A percentile compares a stretch with the other conserved stretches of the same genome.
Evolutionary conservation across 2,329 filamentous ascomycete species (phyloP).

Genomic region (Colletotrichum camelliae): DNA sequence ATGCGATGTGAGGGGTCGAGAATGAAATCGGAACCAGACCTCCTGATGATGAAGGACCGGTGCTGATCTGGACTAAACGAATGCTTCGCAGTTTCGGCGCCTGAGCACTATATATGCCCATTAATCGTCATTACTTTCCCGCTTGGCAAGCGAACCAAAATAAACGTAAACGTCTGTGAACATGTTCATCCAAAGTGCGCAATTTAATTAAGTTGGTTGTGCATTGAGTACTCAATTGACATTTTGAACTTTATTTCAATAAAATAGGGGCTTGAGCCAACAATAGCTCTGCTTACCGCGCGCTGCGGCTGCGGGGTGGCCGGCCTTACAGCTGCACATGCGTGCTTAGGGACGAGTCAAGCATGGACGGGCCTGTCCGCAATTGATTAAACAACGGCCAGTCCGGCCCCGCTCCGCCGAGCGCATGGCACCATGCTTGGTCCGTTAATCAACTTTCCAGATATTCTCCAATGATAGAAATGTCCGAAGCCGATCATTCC

Average conservation of each 20-base stretch:
- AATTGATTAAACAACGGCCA: background rate
- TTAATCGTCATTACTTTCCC: background rate
- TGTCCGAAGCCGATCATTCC: background rate
- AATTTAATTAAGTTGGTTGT: background rate
- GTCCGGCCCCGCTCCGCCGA: background rate
- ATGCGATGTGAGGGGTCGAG: background rate
- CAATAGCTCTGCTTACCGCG: background rate
- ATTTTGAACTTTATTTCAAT: background rate
- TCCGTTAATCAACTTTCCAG: background rate
- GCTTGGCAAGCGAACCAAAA: background rate
- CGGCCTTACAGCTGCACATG: background rate
- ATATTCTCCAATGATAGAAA: background rate
- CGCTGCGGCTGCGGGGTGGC: background rate
- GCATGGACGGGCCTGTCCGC: background rate
- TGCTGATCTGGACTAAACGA: background rate
- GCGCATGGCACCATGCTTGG: background rate
- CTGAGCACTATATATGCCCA: background rate
- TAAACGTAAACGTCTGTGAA: background rate
- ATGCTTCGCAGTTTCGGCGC: background rate
- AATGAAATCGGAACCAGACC: background rate
- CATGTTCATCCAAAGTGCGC: background rate
- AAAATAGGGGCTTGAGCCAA: background rate
- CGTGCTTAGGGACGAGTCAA: background rate
- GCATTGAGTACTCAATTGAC: background rate
- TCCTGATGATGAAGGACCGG: background rate